Evolutionary conservation across 805 yeast genomes (phyloP), one percentile per base, ranked within the genome.

Genomic region (Saccharomycopsis selenospora): DNA sequence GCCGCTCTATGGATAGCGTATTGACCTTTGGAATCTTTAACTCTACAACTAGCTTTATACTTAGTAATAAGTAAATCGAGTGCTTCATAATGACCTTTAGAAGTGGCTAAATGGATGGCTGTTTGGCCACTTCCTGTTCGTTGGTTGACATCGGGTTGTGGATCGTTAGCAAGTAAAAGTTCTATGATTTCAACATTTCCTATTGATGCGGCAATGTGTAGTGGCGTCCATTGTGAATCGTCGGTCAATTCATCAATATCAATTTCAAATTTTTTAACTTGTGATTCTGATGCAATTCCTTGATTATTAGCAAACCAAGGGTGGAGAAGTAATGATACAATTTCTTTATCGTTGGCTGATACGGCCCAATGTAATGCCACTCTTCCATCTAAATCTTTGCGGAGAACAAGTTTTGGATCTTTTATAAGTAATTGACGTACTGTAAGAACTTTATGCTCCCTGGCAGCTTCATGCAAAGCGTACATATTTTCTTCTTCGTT

Each of bases 351-450:
- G 44, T 77, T 75, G 56, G 72, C 72, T 1, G 95, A 77, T 24
- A 82, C 77, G 1, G 96, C 96, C 96, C 96, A 90, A 62, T 87
- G 95, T 43, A 89, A 66, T 2, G 96, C 84, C 2, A 85, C 79
- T 55, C 97, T 72, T 1, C 80, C 82, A 59, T 89, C 96, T 2
- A 71, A 73, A 62, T 90, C 97, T 51, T 63, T 69, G 13, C 58
- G 45, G 2, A 72, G 56, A 0, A 76, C 74, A 11, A 69, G 59
- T 27, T 70, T 66, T 5, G 87, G 82, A 42, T 75, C 63, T 20
- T 72, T 67, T 8, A 66, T 63, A 3, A 86, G 59, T 1, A 82
- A 57, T 2, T 72, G 71, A 51, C 71, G 70, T 10, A 79, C 86
- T 4, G 72, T 66, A 17, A 71, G 63, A 2, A 68, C 57, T 42